Conservation (phyloP, 2,329 filamentous ascomycete species). For the Cyphellophora europaea region DNA sequence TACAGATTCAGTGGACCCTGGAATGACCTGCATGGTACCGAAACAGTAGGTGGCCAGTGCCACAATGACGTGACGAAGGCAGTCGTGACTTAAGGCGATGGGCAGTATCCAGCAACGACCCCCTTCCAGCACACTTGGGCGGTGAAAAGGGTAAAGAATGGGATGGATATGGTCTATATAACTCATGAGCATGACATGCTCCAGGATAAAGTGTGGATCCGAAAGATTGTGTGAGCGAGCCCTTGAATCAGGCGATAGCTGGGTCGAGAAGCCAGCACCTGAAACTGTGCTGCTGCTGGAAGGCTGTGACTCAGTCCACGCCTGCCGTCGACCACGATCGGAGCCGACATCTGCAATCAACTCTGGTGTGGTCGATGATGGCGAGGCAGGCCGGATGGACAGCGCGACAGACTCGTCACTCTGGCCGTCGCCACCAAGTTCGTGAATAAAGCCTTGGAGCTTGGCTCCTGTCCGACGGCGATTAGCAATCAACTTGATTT, state of each 20-base stretch:
- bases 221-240: conserved; percentile 7
- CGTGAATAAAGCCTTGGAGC: conserved; percentile 1
- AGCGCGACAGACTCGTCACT: conserved; percentile 5
- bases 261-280: conserved; percentile 1
- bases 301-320: no score
- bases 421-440: conserved; percentile 3
- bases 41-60: conserved; percentile 51
- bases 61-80: conserved; percentile 48
- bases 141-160: conserved; percentile 55
- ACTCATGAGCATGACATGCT: conserved; percentile 40
- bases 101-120: conserved; percentile 53
- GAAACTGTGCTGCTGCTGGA: no score
- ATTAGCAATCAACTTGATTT: conserved; percentile 47
- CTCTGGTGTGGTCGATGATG: not conserved
- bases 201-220: conserved; percentile 2
- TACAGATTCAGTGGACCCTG: not conserved
- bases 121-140: conserved; percentile 45
- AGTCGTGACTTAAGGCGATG: conserved; percentile 46
- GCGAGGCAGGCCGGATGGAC: not conserved
- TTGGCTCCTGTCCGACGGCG: conserved; percentile 25
- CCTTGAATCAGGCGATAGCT: conserved; percentile 3
- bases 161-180: conserved; percentile 56
- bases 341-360: no score
- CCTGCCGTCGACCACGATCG: no score
- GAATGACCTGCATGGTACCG: conserved; percentile 24